These are phyloP conservation scores for Acorus calamus DNA, from an alignment of 106 monocot genomes.

Conservation along the genomic window DNA sequence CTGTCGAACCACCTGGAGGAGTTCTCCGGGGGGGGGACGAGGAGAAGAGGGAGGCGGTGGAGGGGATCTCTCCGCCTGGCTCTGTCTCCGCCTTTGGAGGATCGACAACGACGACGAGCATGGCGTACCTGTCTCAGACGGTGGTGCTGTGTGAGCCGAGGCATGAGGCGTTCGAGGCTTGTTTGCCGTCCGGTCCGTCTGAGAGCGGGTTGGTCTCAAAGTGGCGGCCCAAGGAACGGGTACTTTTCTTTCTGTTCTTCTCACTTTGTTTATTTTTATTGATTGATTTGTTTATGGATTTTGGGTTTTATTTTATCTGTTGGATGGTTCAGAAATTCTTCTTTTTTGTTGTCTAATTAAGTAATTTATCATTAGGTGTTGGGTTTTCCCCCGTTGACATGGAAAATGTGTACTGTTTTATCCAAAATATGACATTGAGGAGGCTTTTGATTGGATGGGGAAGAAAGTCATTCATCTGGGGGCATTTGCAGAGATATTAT, in stretches of 20 bases:
- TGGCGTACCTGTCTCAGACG: conserved; percentile 72
- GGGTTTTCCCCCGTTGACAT: too few species aligned
- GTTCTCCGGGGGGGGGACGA: conserved; percentile 22
- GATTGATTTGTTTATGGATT: not conserved
- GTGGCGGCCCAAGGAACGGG: conserved; percentile 84
- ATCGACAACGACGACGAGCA: conserved; percentile 18
- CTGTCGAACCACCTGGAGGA: conserved; percentile 31
- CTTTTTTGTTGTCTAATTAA: too few species aligned
- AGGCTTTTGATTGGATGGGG: too few species aligned
- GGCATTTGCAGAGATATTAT: too few species aligned
- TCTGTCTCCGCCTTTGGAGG: not conserved
- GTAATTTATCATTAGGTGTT: too few species aligned
- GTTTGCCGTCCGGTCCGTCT: conserved; percentile 32
- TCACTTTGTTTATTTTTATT: not conserved
- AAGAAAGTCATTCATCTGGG: too few species aligned
- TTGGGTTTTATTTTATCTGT: not conserved
- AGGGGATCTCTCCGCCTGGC: not conserved
- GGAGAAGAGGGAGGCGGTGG: conserved; percentile 24
- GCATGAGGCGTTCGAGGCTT: conserved; percentile 67
- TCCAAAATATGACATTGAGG: too few species aligned
- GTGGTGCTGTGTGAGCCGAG: conserved; percentile 74
- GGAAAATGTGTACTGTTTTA: too few species aligned
- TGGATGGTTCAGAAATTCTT: not conserved
- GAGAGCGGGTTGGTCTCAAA: conserved; percentile 56
- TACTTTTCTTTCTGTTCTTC: conserved; percentile 9